Conservation (phyloP, 2,329 filamentous ascomycete species). For the Xylaria sp. region DNA sequence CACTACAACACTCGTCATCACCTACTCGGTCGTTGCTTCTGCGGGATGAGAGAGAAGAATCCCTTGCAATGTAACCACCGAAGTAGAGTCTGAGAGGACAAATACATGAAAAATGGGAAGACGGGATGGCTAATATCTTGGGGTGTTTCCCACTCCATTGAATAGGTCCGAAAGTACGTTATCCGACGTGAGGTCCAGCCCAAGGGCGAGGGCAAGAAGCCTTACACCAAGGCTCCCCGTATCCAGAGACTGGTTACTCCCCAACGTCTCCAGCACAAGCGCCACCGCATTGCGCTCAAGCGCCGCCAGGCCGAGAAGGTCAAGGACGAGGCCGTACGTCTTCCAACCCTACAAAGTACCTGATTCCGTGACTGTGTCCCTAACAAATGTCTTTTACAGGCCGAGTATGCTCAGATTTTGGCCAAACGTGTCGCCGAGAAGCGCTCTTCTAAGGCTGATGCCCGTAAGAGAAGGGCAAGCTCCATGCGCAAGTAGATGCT, state of each 20-base stretch:
- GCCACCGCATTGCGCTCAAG: conserved; percentile 97
- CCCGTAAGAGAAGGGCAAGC: conserved; percentile 95
- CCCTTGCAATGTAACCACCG: conserved; percentile 60
- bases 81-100: conserved; percentile 52
- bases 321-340: conserved; percentile 97
- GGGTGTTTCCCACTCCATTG: conserved; percentile 42
- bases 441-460: conserved; percentile 92
- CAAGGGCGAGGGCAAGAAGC: conserved; percentile 96
- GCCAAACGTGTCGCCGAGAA: conserved; percentile 97
- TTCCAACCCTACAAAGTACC: background rate
- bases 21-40: conserved; percentile 70
- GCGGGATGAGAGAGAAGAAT: conserved; percentile 55
- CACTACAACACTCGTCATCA: conserved; percentile 71
- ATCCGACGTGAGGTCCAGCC: conserved; percentile 98
- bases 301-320: conserved; percentile 95
- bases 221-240: conserved; percentile 99
- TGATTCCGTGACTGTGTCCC: conserved; percentile 38
- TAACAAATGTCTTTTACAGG: conserved; percentile 67
- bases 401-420: conserved; percentile 95
- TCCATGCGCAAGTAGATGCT: conserved; percentile 87
- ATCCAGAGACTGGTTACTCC: conserved; percentile 99
- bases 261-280: conserved; percentile 99
- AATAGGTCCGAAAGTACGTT: conserved; percentile 98
- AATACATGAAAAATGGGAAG: conserved; percentile 34
- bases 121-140: conserved; percentile 54